Conservation (phyloP, 768 basidiomycete species). For the Crucibulum laeve region DNA sequence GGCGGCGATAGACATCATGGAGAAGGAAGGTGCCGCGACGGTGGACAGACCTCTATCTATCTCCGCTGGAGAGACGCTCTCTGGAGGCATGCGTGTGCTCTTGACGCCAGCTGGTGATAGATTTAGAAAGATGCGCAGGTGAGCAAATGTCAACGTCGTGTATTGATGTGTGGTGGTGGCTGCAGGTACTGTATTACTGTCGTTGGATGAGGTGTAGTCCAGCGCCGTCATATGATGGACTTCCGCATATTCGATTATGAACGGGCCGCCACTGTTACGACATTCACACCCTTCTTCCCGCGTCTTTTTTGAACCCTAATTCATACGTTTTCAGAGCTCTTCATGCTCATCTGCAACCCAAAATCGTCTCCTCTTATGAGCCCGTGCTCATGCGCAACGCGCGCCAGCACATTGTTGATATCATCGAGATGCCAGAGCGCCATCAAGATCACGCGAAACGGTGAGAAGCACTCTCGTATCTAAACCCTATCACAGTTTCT, state of each 20-base stretch:
- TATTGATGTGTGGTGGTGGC: background rate
- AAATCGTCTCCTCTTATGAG: conserved; percentile 41
- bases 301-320: background rate
- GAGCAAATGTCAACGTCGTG: conserved; percentile 6
- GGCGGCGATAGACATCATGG: conserved; percentile 64
- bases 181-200: background rate
- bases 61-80: conserved; percentile 55
- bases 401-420: conserved; percentile 37
- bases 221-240: too few species aligned
- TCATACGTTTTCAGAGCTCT: conserved; percentile 36
- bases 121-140: conserved; percentile 61
- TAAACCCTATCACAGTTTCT: background rate
- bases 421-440: conserved; percentile 32
- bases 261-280: background rate
- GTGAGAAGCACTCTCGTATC: conserved; percentile 11
- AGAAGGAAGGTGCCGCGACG: conserved; percentile 55
- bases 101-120: conserved; percentile 53
- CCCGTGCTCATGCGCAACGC: conserved; percentile 44
- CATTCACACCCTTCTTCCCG: background rate
- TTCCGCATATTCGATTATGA: background rate
- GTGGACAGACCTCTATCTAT: conserved; percentile 53
- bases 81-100: conserved; percentile 54
- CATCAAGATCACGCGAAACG: conserved; percentile 56
- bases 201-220: background rate
- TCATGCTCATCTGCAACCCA: conserved; percentile 55